Conservation (phyloP, 169 alveolate genomes). For the Eimeria mitis region DNA sequence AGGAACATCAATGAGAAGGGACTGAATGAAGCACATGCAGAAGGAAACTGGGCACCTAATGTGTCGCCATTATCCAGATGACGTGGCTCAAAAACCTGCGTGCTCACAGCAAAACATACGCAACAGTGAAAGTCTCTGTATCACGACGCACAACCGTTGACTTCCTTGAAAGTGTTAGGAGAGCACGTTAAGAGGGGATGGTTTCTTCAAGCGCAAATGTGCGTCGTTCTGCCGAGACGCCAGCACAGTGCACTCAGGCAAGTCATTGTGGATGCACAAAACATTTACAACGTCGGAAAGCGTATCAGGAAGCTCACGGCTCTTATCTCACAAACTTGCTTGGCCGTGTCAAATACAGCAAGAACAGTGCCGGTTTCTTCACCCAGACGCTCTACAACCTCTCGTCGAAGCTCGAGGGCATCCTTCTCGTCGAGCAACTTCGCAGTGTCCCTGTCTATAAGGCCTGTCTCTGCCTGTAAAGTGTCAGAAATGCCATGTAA, state of each 20-base stretch:
- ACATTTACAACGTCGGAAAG: not conserved
- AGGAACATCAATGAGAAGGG: conserved; percentile 43
- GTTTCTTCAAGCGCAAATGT: not conserved
- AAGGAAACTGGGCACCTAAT: conserved; percentile 63
- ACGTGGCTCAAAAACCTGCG: conserved; percentile 63
- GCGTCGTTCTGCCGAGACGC: not conserved
- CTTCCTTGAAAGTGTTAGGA: not conserved
- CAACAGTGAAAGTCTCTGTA: not conserved
- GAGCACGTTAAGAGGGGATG: not conserved
- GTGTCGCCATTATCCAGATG: conserved; percentile 7
- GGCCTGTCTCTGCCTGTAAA: not conserved
- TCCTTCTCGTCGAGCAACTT: conserved; percentile 13
- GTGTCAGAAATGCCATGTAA: not conserved
- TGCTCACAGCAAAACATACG: not conserved
- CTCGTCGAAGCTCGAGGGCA: not conserved
- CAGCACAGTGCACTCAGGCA: not conserved
- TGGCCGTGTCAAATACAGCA: conserved; percentile 39
- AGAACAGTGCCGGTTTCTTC: conserved; percentile 39
- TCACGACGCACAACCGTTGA: not conserved
- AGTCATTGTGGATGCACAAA: not conserved
- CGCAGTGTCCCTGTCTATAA: not conserved
- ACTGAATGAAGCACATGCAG: conserved; percentile 46
- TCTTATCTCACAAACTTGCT: conserved; percentile 53
- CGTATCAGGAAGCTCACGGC: conserved; percentile 28
- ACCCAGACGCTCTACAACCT: conserved; percentile 60